phyloP scores from a whole-genome alignment of 768 basidiomycete species.

The Collybia sp. region DNA sequence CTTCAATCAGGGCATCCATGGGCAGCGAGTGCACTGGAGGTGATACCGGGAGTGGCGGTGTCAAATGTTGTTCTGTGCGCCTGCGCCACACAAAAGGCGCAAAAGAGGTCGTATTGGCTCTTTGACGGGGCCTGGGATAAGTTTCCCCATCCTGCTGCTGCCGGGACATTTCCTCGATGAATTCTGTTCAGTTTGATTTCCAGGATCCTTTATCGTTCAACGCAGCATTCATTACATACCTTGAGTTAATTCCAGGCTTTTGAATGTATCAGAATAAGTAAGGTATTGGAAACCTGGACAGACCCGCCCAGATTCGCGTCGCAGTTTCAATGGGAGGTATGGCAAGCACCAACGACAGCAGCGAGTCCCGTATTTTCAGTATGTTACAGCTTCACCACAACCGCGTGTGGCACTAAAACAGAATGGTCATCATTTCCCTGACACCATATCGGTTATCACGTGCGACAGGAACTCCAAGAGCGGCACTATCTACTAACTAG shows the following conservation, averaged over 20 bases:
- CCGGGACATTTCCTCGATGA: slow-evolving; percentile 22
- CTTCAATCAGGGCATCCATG: slow-evolving; percentile 36
- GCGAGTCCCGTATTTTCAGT: too few species aligned
- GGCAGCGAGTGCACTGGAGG: slow-evolving; percentile 24
- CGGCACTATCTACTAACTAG: too few species aligned
- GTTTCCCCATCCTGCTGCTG: slow-evolving; percentile 20
- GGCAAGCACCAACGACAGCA: too few species aligned
- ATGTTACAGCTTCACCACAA: too few species aligned
- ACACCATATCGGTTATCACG: too few species aligned
- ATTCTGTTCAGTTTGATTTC: not conserved
- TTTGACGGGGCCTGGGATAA: slow-evolving; percentile 18
- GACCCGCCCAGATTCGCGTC: too few species aligned
- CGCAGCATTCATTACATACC: slow-evolving; percentile 6
- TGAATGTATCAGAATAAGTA: too few species aligned
- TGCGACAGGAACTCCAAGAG: too few species aligned
- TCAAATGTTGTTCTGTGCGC: slow-evolving; percentile 14
- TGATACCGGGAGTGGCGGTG: slow-evolving; percentile 2
- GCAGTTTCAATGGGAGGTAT: too few species aligned
- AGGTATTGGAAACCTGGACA: too few species aligned
- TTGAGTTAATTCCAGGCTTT: not conserved
- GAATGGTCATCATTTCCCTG: too few species aligned
- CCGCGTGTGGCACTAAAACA: too few species aligned
- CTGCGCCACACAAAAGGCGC: slow-evolving; percentile 23
- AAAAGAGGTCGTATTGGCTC: slow-evolving; percentile 31
- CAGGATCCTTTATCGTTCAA: not conserved